Conservation (phyloP, 192 early-diverging fungal species). For the Obelidium mucronatum region DNA sequence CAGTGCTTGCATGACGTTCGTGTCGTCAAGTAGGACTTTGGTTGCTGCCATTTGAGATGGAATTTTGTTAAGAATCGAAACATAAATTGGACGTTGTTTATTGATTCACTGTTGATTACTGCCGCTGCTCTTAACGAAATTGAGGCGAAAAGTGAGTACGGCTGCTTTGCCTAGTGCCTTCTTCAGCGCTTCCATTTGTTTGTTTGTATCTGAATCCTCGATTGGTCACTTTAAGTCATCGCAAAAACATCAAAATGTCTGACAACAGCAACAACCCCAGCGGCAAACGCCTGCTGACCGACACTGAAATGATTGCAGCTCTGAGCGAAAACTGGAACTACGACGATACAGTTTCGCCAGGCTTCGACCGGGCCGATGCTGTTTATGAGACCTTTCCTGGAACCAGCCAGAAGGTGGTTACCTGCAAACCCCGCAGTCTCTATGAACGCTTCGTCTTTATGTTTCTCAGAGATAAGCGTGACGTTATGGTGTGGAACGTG, state of each 20-base stretch:
- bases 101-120: too few relatives aligned
- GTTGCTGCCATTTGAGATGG: too few relatives aligned
- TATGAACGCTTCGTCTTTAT: slow-evolving; percentile 34
- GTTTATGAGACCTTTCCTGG: neutral
- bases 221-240: too few relatives aligned
- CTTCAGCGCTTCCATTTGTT: too few relatives aligned
- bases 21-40: slow-evolving; percentile 28
- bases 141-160: too few relatives aligned
- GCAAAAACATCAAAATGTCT: too few relatives aligned
- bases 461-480: slow-evolving; percentile 24
- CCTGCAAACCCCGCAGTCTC: neutral
- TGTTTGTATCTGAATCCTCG: too few relatives aligned
- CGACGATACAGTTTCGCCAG: slow-evolving; percentile 18
- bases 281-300: slow-evolving; percentile 19
- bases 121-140: too few relatives aligned
- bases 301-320: slow-evolving; percentile 21
- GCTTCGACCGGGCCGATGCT: slow-evolving; percentile 20
- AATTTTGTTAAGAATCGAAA: too few relatives aligned
- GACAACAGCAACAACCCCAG: too few relatives aligned
- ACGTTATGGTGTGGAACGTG: slow-evolving; percentile 25
- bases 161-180: too few relatives aligned
- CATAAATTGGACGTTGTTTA: too few relatives aligned
- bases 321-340: slow-evolving; percentile 23
- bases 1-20: slow-evolving; percentile 37
- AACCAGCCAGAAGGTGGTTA: neutral